Evolutionary conservation across 2,329 filamentous ascomycete genomes (phyloP).

Genomic region (Myriangium duriaei): DNA sequence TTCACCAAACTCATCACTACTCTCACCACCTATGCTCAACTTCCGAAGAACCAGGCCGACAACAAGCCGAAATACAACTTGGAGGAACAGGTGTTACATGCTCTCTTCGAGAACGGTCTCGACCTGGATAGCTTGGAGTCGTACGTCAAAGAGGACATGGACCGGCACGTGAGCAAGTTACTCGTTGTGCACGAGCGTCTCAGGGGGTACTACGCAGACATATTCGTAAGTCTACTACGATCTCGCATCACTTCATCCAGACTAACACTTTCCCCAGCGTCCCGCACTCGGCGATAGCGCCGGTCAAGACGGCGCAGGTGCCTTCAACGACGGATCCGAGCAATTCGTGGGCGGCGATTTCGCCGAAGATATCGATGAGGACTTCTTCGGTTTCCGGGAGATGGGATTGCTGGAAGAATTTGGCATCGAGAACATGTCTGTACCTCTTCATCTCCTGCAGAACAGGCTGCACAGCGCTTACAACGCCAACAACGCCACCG

Average conservation of each 20-base stretch:
- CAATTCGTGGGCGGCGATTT: conserved; percentile 96
- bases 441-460: conserved; percentile 87
- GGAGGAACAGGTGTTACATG: conserved; percentile 80
- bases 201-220: conserved; percentile 83
- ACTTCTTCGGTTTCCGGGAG: conserved; percentile 97
- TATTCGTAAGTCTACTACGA: conserved; percentile 42
- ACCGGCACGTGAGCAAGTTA: conserved; percentile 68
- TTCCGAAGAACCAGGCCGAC: conserved; percentile 46
- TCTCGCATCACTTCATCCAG: background rate
- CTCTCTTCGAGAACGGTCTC: conserved; percentile 69
- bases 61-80: conserved; percentile 53
- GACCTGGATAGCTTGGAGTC: conserved; percentile 69
- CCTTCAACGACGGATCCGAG: conserved; percentile 93
- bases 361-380: conserved; percentile 92
- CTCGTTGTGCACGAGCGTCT: conserved; percentile 83
- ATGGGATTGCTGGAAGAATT: conserved; percentile 86
- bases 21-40: conserved; percentile 71
- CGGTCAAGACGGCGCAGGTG: conserved; percentile 70
- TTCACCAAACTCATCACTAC: conserved; percentile 73
- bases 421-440: conserved; percentile 73
- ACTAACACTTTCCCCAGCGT: conserved; percentile 32
- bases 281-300: conserved; percentile 68
- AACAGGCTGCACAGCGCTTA: conserved; percentile 78
- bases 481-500: conserved; percentile 60
- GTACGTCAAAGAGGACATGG: conserved; percentile 90